Percentiles rank a stretch among this genome's conserved stretches.
These are phyloP conservation scores for Penicillium sp. DNA, from an alignment of 2,329 filamentous ascomycete species.

Conservation along the genomic window DNA sequence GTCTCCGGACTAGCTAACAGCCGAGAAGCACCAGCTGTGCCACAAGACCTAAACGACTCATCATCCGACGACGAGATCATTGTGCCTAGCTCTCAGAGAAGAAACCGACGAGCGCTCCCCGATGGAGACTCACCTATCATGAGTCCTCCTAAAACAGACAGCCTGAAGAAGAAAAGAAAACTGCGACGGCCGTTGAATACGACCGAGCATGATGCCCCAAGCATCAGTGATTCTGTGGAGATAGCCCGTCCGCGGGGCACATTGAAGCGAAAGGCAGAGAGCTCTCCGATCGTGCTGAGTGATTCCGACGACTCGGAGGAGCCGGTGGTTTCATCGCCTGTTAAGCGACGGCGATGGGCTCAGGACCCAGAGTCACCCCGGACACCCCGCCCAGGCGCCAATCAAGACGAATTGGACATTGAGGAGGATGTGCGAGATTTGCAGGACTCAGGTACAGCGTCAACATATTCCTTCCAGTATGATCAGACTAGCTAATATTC, in stretches of 20 bases:
- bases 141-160: neutral
- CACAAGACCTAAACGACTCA: slow-evolving; percentile 1
- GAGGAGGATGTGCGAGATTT: slow-evolving; percentile 47
- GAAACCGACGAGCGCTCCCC: slow-evolving; percentile 6
- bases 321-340: slow-evolving; percentile 28
- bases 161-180: neutral
- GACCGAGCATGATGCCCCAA: neutral
- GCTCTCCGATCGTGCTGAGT: slow-evolving; percentile 24
- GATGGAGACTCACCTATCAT: neutral
- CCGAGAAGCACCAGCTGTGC: neutral
- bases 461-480: neutral
- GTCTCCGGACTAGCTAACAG: slow-evolving; percentile 2
- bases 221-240: slow-evolving; percentile 11
- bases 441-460: slow-evolving; percentile 42
- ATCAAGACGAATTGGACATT: slow-evolving; percentile 42
- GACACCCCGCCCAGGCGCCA: slow-evolving; percentile 23
- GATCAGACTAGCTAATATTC: slow-evolving; percentile 12
- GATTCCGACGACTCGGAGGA: slow-evolving; percentile 30
- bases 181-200: neutral
- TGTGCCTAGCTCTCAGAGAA: slow-evolving; percentile 7
- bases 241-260: slow-evolving; percentile 26
- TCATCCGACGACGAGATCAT: slow-evolving; percentile 17
- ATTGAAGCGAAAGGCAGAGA: slow-evolving; percentile 28
- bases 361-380: slow-evolving; percentile 16
- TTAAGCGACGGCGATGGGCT: slow-evolving; percentile 25